These are phyloP conservation scores for Amorphotheca resinae DNA, from an alignment of 495 filamentous ascomycete genomes.

Conservation along the genomic window DNA sequence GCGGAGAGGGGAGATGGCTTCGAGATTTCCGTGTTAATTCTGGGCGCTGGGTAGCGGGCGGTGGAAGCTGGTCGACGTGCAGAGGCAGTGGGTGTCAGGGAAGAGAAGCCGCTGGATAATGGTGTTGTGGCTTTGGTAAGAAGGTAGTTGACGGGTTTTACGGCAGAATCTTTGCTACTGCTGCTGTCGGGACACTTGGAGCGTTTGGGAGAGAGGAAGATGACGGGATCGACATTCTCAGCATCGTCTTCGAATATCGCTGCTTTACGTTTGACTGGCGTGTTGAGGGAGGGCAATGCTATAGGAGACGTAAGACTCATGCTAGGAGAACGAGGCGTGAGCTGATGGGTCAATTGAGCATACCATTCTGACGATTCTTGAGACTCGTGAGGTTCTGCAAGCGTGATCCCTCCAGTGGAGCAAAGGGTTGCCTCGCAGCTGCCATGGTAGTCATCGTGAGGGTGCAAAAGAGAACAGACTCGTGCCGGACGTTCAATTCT, in stretches of 20 bases:
- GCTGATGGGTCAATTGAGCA: slow-evolving; percentile 14
- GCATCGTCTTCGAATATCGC: slow-evolving; percentile 27
- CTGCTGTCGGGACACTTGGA: slow-evolving; percentile 43
- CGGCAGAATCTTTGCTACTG: slow-evolving; percentile 26
- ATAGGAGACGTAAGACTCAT: slow-evolving; percentile 7
- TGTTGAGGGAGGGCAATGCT: slow-evolving; percentile 12
- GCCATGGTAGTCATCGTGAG: slow-evolving; percentile 21
- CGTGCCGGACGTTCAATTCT: too few relatives aligned
- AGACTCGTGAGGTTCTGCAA: slow-evolving; percentile 42
- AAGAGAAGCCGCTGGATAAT: slow-evolving; percentile 14
- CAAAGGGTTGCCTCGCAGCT: slow-evolving; percentile 42
- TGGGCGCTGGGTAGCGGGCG: slow-evolving; percentile 23
- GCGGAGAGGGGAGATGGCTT: slow-evolving; percentile 36
- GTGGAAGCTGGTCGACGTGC: slow-evolving; percentile 22
- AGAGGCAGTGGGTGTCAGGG: slow-evolving; percentile 22
- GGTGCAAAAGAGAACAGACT: too few relatives aligned
- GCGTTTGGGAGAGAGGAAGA: slow-evolving; percentile 50
- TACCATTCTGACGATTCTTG: slow-evolving; percentile 56
- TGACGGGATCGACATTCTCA: slow-evolving; percentile 71
- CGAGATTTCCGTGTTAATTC: slow-evolving; percentile 32
- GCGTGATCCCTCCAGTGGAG: slow-evolving; percentile 37
- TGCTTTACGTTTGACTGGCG: slow-evolving; percentile 15
- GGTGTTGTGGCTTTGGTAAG: slow-evolving; percentile 19
- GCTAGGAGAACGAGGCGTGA: not conserved
- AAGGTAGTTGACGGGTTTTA: slow-evolving; percentile 24